Evolutionary conservation across 352 stramenopile genomes (phyloP), one percentile per base, ranked within the genome.

Genomic region (Phytopythium cucurbitacearum): DNA sequence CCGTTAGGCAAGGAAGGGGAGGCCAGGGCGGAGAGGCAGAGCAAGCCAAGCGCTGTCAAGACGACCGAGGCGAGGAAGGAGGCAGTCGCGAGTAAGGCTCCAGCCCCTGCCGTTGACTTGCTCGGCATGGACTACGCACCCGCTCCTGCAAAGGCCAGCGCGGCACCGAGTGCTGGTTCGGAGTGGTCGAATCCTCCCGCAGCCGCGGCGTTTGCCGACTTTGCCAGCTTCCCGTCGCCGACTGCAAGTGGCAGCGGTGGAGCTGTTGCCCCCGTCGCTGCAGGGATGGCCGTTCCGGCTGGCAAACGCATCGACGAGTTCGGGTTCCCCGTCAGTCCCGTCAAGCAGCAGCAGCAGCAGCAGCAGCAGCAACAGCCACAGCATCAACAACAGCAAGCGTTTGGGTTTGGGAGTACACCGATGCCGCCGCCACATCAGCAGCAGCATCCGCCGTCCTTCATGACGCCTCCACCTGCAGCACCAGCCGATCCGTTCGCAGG

Each of bases 41-140:
- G 44, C 50, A 1, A 32, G 35, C 7, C 41, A 45, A 9, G 41
- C 53, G 13, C 1, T 5, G 40, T 46, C 1, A 90, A 90, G 57
- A 77, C 76, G n/a, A 65, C 65, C 0, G 74, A 87, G 38, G 67
- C 72, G 28, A 60, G 73, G 28, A 85, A 91, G 55, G 77, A 88
- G 56, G 69, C 62, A 0, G 57, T 84, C 1, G 52, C 65, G 3
- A 79, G 57, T 50, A 76, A 70, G 13, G 49, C 64, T 0, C 57
- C 70, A 5, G 64, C 21, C 21, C 21, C 74, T 0, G 62, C 69
- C 3, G 51, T 60, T 34, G 76, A 90, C 51, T 43, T 90, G 15
- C 63, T 90, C 28, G 73, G 75, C 37, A 87, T 88, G 69, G 73
- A 89, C 57, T 89, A 87, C 53, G 81, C 62, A 40, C 37, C 60